These are phyloP conservation scores for Jaltomata sinuosa DNA, from an alignment of 257 asterid species.

Conservation along the genomic window DNA sequence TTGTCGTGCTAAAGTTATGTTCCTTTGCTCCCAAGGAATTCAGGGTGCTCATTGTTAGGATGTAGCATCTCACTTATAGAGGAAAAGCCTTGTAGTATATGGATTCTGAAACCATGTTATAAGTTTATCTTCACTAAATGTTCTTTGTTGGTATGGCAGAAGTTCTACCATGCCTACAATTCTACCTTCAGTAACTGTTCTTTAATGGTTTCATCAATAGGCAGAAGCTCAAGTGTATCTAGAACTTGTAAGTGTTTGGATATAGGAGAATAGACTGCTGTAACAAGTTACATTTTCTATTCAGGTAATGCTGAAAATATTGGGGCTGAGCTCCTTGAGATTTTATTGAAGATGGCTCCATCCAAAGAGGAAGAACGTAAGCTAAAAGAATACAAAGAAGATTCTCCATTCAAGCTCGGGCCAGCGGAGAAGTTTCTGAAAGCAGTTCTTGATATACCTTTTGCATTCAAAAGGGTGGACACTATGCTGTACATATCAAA, in stretches of 20 bases:
- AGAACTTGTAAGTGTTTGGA: not conserved
- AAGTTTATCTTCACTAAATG: not conserved
- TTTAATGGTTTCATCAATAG: not conserved
- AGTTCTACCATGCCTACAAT: not conserved
- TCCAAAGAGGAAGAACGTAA: constrained; percentile 20
- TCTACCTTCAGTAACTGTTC: not conserved
- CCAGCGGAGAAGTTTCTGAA: constrained; percentile 19
- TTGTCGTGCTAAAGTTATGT: not conserved
- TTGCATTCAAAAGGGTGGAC: constrained; percentile 18
- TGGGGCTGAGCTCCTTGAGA: constrained; percentile 20
- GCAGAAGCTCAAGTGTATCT: not conserved
- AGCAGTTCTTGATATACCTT: constrained; percentile 17
- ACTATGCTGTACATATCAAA: constrained; percentile 17
- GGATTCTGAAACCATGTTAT: not conserved
- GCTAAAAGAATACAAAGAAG: constrained; percentile 16
- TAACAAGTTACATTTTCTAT: not conserved
- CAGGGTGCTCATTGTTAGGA: not conserved
- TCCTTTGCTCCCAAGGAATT: not conserved
- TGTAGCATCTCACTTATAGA: not conserved
- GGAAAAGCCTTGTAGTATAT: not conserved
- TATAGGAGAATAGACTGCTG: not conserved
- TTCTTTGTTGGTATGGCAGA: not conserved
- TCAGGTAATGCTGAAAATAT: constrained; percentile 18
- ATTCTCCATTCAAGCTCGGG: constrained; percentile 18
- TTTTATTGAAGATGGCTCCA: constrained; percentile 21